Evolutionary conservation across 768 basidiomycete genomes (phyloP), one percentile per base, ranked within the genome.

Genomic region (Mycena latifolia): DNA sequence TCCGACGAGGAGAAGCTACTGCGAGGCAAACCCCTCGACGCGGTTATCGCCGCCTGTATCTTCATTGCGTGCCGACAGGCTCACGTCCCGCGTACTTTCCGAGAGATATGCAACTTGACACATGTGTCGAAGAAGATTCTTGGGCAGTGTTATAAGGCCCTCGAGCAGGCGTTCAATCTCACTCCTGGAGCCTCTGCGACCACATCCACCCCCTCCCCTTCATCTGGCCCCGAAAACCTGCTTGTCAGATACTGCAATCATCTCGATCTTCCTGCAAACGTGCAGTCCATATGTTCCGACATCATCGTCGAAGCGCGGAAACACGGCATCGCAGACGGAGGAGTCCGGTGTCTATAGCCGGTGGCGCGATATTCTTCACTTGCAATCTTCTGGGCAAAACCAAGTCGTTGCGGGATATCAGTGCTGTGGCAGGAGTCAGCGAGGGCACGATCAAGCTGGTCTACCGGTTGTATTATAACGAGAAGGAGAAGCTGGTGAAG

Each of bases 341-440:
- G 66, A 94, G 91, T 72, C 97, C 97, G 1, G 93, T 98, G 55
- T 98, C 98, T n/a, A 96, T 99, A 70, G 98, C 97, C n/a, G 94
- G 95, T 45, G 95, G 94, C 43, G 94, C 95, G 22, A 95, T 99
- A 65, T 95, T 92, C 81, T 98, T 99, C 79, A 93, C 94, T 31
- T 93, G 93, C 74, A 85, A 91, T 69, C 75, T 98, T 46, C 83
- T 96, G 72, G 94, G 91, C 57, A 88, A 89, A 72, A 73, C 81
- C 28, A 94, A 93, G 78, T 85, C 89, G 25, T 85, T 92, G 52
- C 89, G 89, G 78, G 95, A 98, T 73, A 96, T 99, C 74, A 92
- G 92, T 67, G 81, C 84, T 18, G 94, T 98, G 14, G 96, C 95
- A 4, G 95, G 96, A 12, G 95, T 98, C 22, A 96, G 95, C 75